Evolutionary conservation across 1,284 basidiomycete genomes (phyloP), one percentile per base, ranked within the genome.

Genomic region (Apiotrichum veenhuisii): DNA sequence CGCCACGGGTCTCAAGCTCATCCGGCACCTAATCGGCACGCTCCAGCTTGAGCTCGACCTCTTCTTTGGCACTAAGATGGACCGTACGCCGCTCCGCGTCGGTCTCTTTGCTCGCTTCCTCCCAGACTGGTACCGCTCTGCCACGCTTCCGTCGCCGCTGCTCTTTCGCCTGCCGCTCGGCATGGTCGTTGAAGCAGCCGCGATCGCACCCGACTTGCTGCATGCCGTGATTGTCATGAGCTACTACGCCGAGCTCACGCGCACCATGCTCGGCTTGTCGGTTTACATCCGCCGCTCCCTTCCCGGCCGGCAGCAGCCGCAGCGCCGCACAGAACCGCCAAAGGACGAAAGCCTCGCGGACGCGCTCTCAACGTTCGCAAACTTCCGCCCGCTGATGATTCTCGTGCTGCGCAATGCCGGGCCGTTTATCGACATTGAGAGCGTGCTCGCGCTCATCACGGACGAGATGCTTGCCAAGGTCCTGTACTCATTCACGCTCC

Each of bases 401-500:
- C 80, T 51, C 4, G 61, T 73, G 30, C 56, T 75, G 22, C 65
- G 71, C 20, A 71, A 70, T 52, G 68, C 73, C 14, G 70, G 69
- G n/a, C 68, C 72, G 15, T 71, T 68, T 55, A 61, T 62, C 50
- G 72, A 74, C 52, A 64, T 66, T 34, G 72, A 73, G 27, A 57
- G 61, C 20, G 63, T 72, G 5, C 56, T 77, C 11, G 57, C 63
- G 9, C 56, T 71, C 12, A 51, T 77, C 17, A 61, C 76, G 23
- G 75, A 77, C 54, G 67, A 71, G 18, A 65, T 71, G 55, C 68
- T 98, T 52, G 89, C 93, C 69, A 91, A 89, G 75, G 78, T 95
- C 50, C 78, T 98, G 46, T 94, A 95, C 72, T 82, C 85, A 0
- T 91, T 94, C 76, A 94, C 91, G 0, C 80, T 98, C 9, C 93